Evolutionary conservation across 768 basidiomycete genomes (phyloP), one percentile per base, ranked within the genome.

Genomic region (Pleurotus eryngii): DNA sequence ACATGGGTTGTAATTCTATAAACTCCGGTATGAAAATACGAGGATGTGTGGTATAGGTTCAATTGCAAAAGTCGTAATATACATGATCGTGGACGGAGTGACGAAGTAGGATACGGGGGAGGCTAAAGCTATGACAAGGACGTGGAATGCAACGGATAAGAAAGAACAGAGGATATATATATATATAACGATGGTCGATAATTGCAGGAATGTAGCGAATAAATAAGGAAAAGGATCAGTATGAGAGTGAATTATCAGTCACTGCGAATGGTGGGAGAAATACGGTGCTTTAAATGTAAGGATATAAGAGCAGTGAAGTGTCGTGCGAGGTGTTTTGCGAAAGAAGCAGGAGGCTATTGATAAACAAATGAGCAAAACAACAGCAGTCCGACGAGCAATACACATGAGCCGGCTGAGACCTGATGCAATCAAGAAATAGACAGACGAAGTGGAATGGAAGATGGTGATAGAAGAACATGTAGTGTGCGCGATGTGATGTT

Each of bases 381-480:
- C 51, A 54, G 18, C 24, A 20, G 51, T 54, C 51, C 51, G 51
- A 54, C 38, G 39, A 54, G 51, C 51, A 54, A 54, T 50, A 50
- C 37, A 30, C 57, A 49, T 46, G 56, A 26, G 39, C 58, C 53
- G 30, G 57, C 49, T 35, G 38, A 62, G 65, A 64, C 72, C 72
- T 57, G 71, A 70, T 63, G 70, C 67, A 59, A 50, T 61, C 42
- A 59, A 53, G 47, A 62, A 63, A 59, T 70, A 69, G 49, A 74
- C 74, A 72, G 74, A 70, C 74, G 75, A 75, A 59, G 65, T 65
- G 57, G 70, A 60, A 64, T 67, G 65, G 20, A 69, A 61, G 24
- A 69, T 61, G 18, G 67, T 72, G 45, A 69, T 64, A 26, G 72
- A 57, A 61, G 70, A 73, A 62, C 75, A 77, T 43, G 76, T 74